Conservation (phyloP, 1,139 yeast genomes). For the Neolecta irregularis region DNA sequence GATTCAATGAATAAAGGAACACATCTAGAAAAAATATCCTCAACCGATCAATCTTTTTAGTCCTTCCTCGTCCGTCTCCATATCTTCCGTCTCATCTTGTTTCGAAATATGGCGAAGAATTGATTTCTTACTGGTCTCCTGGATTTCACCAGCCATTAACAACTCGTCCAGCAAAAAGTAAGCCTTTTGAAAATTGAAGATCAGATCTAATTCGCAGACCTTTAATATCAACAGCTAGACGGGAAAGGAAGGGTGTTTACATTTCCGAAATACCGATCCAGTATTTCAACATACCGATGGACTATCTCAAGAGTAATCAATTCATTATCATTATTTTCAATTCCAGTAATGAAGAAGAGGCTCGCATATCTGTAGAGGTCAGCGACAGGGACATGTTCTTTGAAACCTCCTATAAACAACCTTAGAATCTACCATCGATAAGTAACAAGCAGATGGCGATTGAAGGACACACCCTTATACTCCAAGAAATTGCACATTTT, state of each 20-base stretch:
- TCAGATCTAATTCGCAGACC: conserved; percentile 37
- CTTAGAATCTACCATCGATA: conserved; percentile 40
- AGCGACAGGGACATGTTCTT: neutral
- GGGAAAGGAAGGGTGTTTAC: conserved; percentile 49
- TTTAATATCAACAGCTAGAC: conserved; percentile 18
- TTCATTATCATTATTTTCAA: conserved; percentile 75
- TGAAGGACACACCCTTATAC: conserved; percentile 34
- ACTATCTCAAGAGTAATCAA: conserved; percentile 69
- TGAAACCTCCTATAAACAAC: conserved; percentile 57
- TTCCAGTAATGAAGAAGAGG: conserved; percentile 73
- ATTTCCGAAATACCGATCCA: conserved; percentile 94
- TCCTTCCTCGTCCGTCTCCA: conserved; percentile 23
- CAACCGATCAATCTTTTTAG: conserved; percentile 3
- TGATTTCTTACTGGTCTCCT: conserved; percentile 71
- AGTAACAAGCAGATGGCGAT: neutral
- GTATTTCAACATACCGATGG: conserved; percentile 88
- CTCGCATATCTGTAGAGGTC: conserved; percentile 46
- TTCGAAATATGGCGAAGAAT: conserved; percentile 61
- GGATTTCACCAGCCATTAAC: conserved; percentile 62
- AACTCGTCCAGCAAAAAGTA: conserved; percentile 84
- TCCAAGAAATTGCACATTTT: conserved; percentile 95
- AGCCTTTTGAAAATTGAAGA: conserved; percentile 87
- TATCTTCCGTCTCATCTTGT: conserved; percentile 48
- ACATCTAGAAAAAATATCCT: too few relatives aligned
- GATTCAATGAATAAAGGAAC: too few relatives aligned